Evolutionary conservation across 306 rosid species (phyloP).

Genomic region (Rosa rugosa): DNA sequence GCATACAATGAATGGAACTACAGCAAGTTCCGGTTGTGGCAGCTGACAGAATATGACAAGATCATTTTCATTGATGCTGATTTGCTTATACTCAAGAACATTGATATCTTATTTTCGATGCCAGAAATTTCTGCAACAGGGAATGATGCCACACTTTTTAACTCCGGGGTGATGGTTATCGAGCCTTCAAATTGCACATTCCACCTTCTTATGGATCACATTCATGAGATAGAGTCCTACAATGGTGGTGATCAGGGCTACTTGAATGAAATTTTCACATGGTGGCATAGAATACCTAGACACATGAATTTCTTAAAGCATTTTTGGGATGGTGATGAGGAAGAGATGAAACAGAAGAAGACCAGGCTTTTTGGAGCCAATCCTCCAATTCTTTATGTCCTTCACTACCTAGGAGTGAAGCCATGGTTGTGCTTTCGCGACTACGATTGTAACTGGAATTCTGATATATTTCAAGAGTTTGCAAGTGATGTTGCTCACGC

Average conservation of each 20-base stretch:
- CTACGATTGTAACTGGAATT: slow-evolving; percentile 92
- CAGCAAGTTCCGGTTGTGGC: slow-evolving; percentile 96
- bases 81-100: slow-evolving; percentile 72
- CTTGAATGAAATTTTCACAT: slow-evolving; percentile 81
- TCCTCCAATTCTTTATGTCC: slow-evolving; percentile 80
- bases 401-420: slow-evolving; percentile 82
- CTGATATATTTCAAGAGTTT: slow-evolving; percentile 74
- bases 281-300: slow-evolving; percentile 98
- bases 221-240: slow-evolving; percentile 80
- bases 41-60: slow-evolving; percentile 89
- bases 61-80: slow-evolving; percentile 95
- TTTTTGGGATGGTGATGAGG: slow-evolving; percentile 90
- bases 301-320: slow-evolving; percentile 97
- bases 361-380: slow-evolving; percentile 73
- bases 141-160: slow-evolving; percentile 84
- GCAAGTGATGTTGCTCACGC: slow-evolving; percentile 89
- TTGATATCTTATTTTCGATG: slow-evolving; percentile 81
- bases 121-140: slow-evolving; percentile 94
- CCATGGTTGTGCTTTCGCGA: slow-evolving; percentile 93
- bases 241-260: slow-evolving; percentile 98
- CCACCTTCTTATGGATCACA: slow-evolving; percentile 76
- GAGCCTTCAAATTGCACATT: slow-evolving; percentile 97
- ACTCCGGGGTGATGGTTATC: slow-evolving; percentile 97
- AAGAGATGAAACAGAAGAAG: slow-evolving; percentile 73
- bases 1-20: slow-evolving; percentile 98